These are phyloP conservation scores for Ophiosphaerella korrae DNA, from an alignment of 2,329 filamentous ascomycete genomes.

Conservation along the genomic window DNA sequence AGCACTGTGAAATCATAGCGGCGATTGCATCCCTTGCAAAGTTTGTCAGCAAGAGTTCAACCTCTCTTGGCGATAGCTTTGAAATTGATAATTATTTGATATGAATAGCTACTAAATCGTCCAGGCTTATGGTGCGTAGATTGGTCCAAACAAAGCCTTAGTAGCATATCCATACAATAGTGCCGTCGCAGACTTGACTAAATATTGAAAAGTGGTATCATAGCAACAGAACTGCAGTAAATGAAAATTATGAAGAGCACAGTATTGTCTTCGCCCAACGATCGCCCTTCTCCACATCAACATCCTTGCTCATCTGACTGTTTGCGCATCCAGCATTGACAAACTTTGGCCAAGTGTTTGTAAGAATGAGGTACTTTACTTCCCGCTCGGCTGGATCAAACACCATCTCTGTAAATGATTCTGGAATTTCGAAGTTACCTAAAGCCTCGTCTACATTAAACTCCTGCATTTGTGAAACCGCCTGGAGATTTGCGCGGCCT, in stretches of 20 bases:
- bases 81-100: too few relatives aligned
- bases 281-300: constrained; percentile 18
- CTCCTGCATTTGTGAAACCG: constrained; percentile 27
- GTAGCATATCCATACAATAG: too few relatives aligned
- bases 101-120: too few relatives aligned
- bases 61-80: too few relatives aligned
- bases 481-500: constrained; percentile 35
- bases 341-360: constrained; percentile 46
- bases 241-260: constrained; percentile 2
- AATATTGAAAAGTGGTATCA: not conserved
- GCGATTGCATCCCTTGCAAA: too few relatives aligned
- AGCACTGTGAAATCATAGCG: too few relatives aligned
- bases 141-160: too few relatives aligned
- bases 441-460: constrained; percentile 23
- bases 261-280: constrained; percentile 12
- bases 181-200: too few relatives aligned
- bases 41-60: too few relatives aligned
- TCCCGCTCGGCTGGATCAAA: constrained; percentile 39
- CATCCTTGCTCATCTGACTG: constrained; percentile 20
- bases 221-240: not conserved
- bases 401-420: constrained; percentile 31
- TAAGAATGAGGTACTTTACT: constrained; percentile 44
- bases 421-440: constrained; percentile 26
- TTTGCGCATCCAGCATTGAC: constrained; percentile 33
- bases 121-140: too few relatives aligned